phyloP scores from a whole-genome alignment of 73 alveolate species.

The Effrenium voratum region DNA sequence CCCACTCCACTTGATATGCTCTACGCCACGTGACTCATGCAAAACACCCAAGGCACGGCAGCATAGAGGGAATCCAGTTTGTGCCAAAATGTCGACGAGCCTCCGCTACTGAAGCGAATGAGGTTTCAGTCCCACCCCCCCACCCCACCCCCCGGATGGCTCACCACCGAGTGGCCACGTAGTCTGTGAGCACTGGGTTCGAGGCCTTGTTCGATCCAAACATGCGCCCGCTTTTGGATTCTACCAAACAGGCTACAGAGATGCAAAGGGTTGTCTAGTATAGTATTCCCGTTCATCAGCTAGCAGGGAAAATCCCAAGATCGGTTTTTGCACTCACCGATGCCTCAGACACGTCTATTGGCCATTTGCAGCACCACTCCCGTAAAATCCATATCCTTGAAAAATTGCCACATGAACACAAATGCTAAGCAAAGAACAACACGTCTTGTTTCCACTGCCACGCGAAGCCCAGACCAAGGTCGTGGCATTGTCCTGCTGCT shows the following conservation, averaged over 20 bases:
- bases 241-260: background rate
- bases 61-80: too few relatives aligned
- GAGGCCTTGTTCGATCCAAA: slow-evolving; percentile 3
- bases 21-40: too few relatives aligned
- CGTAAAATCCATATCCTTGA: too few relatives aligned
- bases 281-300: background rate
- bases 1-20: too few relatives aligned
- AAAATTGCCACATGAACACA: too few relatives aligned
- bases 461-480: background rate
- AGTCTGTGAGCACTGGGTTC: slow-evolving; percentile 93
- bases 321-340: background rate
- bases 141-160: too few relatives aligned
- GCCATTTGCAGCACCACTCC: background rate
- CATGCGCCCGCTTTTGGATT: too few relatives aligned
- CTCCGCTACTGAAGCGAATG: too few relatives aligned
- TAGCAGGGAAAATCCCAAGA: background rate
- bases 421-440: background rate
- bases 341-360: background rate
- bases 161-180: slow-evolving; percentile 93
- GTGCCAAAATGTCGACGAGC: too few relatives aligned
- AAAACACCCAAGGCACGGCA: too few relatives aligned
- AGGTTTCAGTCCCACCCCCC: too few relatives aligned
- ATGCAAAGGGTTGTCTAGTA: background rate
- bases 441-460: background rate
- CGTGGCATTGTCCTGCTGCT: slow-evolving; percentile 85